These are phyloP conservation scores for Apiotrichum mycotoxinovorans DNA, from an alignment of 1,284 basidiomycete species.

Conservation along the genomic window DNA sequence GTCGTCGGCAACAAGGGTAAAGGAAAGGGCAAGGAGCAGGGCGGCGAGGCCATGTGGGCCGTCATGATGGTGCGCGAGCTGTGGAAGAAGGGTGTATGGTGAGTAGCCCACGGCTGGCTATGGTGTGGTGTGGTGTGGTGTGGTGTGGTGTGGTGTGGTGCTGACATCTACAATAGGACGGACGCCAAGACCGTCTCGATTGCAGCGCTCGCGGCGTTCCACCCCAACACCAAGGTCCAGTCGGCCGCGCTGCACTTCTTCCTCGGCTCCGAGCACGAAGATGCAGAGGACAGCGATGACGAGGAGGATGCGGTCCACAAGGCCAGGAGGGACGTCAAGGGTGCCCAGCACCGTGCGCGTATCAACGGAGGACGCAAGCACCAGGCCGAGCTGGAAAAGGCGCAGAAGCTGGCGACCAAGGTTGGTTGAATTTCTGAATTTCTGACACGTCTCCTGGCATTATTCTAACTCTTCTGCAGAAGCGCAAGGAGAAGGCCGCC, in stretches of 20 bases:
- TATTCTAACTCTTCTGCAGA: constrained; percentile 50
- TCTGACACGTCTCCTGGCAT: not conserved
- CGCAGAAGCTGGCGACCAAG: constrained; percentile 62
- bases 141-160: too few species aligned
- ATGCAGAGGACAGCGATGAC: constrained; percentile 65
- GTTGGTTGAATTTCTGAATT: constrained; percentile 44
- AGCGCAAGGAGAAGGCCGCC: constrained; percentile 55
- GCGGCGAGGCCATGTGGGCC: constrained; percentile 96
- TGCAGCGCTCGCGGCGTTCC: constrained; percentile 85
- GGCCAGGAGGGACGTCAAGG: constrained; percentile 60
- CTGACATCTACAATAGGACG: constrained; percentile 57
- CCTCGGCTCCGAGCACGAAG: constrained; percentile 73
- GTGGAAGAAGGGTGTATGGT: constrained; percentile 94
- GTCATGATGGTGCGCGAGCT: constrained; percentile 90
- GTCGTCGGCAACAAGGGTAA: constrained; percentile 72
- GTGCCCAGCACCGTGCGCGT: constrained; percentile 73
- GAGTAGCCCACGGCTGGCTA: constrained; percentile 27
- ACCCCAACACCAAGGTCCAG: constrained; percentile 92
- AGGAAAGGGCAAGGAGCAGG: constrained; percentile 50
- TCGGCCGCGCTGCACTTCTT: constrained; percentile 97
- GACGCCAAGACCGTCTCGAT: constrained; percentile 94
- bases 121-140: too few species aligned
- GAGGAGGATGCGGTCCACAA: constrained; percentile 60
- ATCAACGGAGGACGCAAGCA: constrained; percentile 87
- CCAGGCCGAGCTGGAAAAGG: constrained; percentile 57